phyloP scores from a whole-genome alignment of 148 eudicot genomes.

The Arbutus unedo region DNA sequence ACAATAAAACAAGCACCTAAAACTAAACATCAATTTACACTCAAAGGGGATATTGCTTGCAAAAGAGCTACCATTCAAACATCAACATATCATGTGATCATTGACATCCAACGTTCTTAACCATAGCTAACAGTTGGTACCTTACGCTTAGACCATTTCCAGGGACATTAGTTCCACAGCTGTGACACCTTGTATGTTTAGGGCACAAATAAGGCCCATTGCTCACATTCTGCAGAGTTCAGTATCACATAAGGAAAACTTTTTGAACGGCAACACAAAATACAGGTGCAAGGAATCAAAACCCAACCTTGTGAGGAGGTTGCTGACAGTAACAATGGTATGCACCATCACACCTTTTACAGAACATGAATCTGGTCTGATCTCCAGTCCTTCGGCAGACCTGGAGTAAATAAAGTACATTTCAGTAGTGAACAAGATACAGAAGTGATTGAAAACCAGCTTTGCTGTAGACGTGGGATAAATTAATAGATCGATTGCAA shows the following conservation, averaged over 20 bases:
- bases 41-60: neutral
- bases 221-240: constrained; percentile 74
- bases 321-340: constrained; percentile 97
- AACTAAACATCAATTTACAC: neutral
- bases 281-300: constrained; percentile 5
- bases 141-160: constrained; percentile 92
- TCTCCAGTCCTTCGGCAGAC: constrained; percentile 90
- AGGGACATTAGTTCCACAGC: constrained; percentile 87
- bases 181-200: constrained; percentile 94
- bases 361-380: constrained; percentile 83
- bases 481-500: neutral
- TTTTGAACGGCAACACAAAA: neutral
- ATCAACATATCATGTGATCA: constrained; percentile 3
- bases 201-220: constrained; percentile 93
- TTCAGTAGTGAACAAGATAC: neutral
- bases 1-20: neutral
- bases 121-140: constrained; percentile 30
- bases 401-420: constrained; percentile 28
- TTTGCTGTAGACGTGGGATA: neutral
- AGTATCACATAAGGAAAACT: constrained; percentile 8
- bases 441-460: neutral
- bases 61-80: neutral
- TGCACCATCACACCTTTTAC: constrained; percentile 96
- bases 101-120: neutral
- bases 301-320: constrained; percentile 89